Conservation (phyloP, 2,329 filamentous ascomycete species). For the Arthroderma sp. region DNA sequence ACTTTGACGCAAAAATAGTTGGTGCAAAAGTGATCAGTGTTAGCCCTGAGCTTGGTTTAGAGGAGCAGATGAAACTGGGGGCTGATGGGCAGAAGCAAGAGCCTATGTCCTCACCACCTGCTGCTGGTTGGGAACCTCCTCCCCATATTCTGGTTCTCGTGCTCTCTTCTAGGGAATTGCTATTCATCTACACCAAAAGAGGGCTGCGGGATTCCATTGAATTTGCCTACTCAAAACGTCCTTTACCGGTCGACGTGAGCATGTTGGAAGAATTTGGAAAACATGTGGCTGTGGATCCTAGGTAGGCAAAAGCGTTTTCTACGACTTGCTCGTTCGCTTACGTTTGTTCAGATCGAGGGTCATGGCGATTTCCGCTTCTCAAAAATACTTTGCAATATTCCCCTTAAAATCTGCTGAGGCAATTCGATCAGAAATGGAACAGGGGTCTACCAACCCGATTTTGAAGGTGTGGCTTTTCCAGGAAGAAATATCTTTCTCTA, state of each 20-base stretch:
- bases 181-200: constrained; percentile 59
- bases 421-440: constrained; percentile 39
- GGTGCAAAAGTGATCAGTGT: constrained; percentile 64
- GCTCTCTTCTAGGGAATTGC: constrained; percentile 56
- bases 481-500: constrained; percentile 3
- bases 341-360: constrained; percentile 34
- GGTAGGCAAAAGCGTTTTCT: constrained; percentile 34
- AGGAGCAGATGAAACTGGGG: constrained; percentile 18
- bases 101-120: neutral
- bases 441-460: constrained; percentile 46
- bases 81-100: constrained; percentile 4
- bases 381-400: constrained; percentile 58
- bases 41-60: constrained; percentile 28
- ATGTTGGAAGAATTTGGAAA: constrained; percentile 45
- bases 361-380: constrained; percentile 56
- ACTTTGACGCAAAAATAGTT: constrained; percentile 67
- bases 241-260: constrained; percentile 44
- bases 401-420: constrained; percentile 47
- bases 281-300: constrained; percentile 65
- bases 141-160: constrained; percentile 72
- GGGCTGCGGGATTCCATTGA: constrained; percentile 33
- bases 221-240: constrained; percentile 49
- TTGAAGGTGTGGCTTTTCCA: constrained; percentile 31
- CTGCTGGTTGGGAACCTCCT: constrained; percentile 35
- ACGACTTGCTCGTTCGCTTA: constrained; percentile 3